Conservation (phyloP, 2,329 filamentous ascomycete species). For the Penicillium sp. region DNA sequence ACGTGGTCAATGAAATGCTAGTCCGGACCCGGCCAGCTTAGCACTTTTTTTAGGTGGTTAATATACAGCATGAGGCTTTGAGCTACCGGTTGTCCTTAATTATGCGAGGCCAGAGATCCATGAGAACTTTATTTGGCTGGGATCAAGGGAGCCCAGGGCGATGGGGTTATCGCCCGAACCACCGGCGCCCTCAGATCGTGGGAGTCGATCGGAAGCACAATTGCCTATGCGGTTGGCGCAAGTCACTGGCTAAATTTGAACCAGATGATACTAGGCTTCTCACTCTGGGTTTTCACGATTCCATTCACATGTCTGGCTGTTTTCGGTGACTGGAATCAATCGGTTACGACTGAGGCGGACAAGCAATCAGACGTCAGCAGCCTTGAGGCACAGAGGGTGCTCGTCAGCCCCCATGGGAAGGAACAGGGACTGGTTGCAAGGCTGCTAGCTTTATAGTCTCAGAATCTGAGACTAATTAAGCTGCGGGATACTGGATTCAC, state of each 20-base stretch:
- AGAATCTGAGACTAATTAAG: too few species aligned
- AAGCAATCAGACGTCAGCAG: conserved; percentile 9
- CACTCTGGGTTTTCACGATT: conserved; percentile 33
- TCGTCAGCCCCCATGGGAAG: conserved; percentile 1
- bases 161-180: conserved; percentile 35
- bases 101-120: too few species aligned
- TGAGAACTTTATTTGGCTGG: conserved; percentile 3
- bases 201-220: conserved; percentile 37
- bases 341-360: neutral
- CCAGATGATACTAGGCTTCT: conserved; percentile 36
- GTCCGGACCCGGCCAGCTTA: neutral
- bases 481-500: neutral
- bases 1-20: neutral
- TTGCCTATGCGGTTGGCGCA: conserved; percentile 36
- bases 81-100: too few species aligned
- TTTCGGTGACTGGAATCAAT: conserved; percentile 20
- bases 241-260: conserved; percentile 34
- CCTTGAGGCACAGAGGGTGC: conserved; percentile 15
- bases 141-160: conserved; percentile 28
- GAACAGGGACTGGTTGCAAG: too few species aligned
- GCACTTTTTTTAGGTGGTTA: neutral
- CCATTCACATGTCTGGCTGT: conserved; percentile 22
- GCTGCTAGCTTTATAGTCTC: too few species aligned
- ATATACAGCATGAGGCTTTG: neutral
- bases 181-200: conserved; percentile 36